Evolutionary conservation across 2,329 filamentous ascomycete genomes (phyloP).

Genomic region (Fusarium cicatricum): DNA sequence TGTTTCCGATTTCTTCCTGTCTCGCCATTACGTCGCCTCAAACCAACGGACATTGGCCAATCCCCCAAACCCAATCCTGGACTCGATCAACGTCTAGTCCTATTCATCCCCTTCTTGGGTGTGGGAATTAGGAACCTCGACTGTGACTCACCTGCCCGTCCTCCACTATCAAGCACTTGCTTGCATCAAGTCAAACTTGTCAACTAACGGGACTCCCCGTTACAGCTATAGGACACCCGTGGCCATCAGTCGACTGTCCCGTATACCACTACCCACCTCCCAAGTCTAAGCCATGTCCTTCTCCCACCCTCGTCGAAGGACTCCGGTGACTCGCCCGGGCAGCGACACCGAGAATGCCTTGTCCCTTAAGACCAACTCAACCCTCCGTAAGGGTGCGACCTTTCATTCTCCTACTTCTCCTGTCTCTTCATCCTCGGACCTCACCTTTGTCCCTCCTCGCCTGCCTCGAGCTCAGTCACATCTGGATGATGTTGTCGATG

Average conservation of each 20-base stretch:
- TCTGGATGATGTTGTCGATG: conserved; percentile 76
- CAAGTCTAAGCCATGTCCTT: conserved; percentile 57
- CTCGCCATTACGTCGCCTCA: conserved; percentile 18
- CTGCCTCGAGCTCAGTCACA: conserved; percentile 74
- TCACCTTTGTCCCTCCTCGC: conserved; percentile 58
- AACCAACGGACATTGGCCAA: conserved; percentile 32
- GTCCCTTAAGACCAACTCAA: conserved; percentile 49
- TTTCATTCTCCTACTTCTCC: conserved; percentile 64
- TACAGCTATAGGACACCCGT: conserved; percentile 46
- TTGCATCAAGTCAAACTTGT: conserved; percentile 40
- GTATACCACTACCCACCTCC: conserved; percentile 41
- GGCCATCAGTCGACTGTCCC: conserved; percentile 40
- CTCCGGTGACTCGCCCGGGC: conserved; percentile 52
- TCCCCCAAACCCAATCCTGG: conserved; percentile 28
- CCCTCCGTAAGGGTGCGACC: conserved; percentile 76
- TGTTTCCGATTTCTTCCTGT: conserved; percentile 8
- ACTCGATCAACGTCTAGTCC: conserved; percentile 36
- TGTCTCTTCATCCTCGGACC: conserved; percentile 48
- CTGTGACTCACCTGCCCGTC: conserved; percentile 47
- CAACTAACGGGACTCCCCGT: conserved; percentile 43
- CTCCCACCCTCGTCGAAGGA: conserved; percentile 58
- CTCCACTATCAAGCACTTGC: conserved; percentile 36
- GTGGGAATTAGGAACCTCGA: conserved; percentile 42
- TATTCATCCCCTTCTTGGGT: conserved; percentile 31
- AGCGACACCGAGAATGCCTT: conserved; percentile 45